Base-by-base conservation (phyloP, 2,329 filamentous ascomycete species). In the Cryphonectria radicalis region DNA sequence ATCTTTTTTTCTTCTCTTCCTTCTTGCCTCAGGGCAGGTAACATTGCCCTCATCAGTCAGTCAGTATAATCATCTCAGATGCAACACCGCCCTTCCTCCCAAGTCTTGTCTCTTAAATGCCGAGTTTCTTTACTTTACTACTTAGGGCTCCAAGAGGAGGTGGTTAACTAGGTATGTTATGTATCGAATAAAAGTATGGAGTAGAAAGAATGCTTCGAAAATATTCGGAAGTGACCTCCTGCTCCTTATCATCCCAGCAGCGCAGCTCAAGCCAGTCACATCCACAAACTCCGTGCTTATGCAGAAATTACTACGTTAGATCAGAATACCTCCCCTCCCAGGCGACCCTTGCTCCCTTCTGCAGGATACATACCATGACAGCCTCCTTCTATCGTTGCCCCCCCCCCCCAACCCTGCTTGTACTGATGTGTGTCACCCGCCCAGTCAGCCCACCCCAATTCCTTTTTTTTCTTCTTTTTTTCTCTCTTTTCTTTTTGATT, bases 201-300 rank as follows among this genome's bases (percentile, higher is more conserved):
- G 69, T 64, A 63, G 25, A 63, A 37, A 57, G 62, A 25, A 71
- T 37, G 46, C 32, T n/a, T 40, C 63, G 19, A 59, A 69, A 69
- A 66, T n/a, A 50, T 50, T 53, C 64, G 64, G 66, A 69, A 64
- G 22, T 55, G 43, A 46, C 63, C 25, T 43, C 71, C 42, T 50
- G 60, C 43, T 35, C 42, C 28, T 35, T 53, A 22, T 71, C 71
- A 14, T 73, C 57, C 66, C 62, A 66, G 40, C 69, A 71, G 69
- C 42, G n/a, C 57, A 65, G 28, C 43, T 53, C 14, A 50, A 53
- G 25, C 65, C 66, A 63, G 43, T 64, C 55, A 68, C 70, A 72
- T 50, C 69, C 67, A 67, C 67, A 69, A 73, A 71, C 70, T 68
- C 72, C 67, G 43, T 73, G 72, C 69, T 73, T 66, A 71, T 73